These are phyloP conservation scores for Dimocarpus longan DNA, from an alignment of 345 rosid species.

Conservation along the genomic window DNA sequence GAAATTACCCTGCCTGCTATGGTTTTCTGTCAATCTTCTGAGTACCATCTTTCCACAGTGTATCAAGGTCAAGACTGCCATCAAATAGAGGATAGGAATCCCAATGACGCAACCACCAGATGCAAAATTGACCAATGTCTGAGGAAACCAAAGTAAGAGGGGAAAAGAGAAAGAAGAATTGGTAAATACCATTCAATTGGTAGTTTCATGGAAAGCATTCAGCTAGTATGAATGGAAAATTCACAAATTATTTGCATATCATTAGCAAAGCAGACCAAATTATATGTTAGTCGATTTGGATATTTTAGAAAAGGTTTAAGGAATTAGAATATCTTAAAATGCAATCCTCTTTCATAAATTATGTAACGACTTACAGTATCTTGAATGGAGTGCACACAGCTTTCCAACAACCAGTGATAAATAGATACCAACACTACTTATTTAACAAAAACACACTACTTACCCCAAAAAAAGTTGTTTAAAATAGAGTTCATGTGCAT, in stretches of 20 bases:
- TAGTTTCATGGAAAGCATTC: background rate
- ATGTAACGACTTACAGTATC: no score
- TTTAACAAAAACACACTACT: background rate
- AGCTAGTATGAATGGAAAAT: background rate
- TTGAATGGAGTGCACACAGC: background rate
- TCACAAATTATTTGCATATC: background rate
- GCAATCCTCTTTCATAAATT: background rate
- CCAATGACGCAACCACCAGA: conserved; percentile 77
- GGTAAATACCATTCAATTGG: conserved; percentile 10
- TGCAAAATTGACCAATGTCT: conserved; percentile 89
- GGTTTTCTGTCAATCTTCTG: conserved; percentile 69
- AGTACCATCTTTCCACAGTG: conserved; percentile 80
- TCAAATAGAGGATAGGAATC: conserved; percentile 74
- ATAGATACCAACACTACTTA: background rate
- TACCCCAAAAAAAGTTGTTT: background rate
- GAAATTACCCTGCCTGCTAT: conserved; percentile 36
- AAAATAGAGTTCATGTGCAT: background rate
- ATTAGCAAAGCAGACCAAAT: background rate
- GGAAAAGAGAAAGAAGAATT: background rate
- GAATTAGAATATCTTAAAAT: background rate
- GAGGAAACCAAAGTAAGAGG: conserved; percentile 1
- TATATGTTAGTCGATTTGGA: background rate
- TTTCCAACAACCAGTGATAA: background rate
- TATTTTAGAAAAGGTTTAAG: background rate
- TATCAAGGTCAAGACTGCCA: conserved; percentile 63